Evolutionary conservation across 352 stramenopile species (phyloP).

Genomic region (Phytophthora tentaculata): DNA sequence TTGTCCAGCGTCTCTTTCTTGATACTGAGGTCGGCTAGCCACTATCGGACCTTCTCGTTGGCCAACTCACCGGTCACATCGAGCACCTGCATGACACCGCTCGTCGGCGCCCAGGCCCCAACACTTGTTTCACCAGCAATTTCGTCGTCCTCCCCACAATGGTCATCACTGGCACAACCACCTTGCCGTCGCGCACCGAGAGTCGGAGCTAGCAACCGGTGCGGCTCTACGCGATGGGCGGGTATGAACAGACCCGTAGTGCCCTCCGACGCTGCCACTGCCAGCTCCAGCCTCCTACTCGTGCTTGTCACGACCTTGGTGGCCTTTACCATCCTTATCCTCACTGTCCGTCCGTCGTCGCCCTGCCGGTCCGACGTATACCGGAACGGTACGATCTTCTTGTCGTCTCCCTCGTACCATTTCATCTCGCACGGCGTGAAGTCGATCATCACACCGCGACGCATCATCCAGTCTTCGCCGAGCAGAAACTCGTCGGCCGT

Average conservation of each 20-base stretch:
- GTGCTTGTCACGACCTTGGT: not conserved
- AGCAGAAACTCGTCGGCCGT: not conserved
- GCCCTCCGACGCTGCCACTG: slow-evolving; percentile 1
- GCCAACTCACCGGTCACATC: not conserved
- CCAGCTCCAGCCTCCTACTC: not conserved
- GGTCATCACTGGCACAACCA: not conserved
- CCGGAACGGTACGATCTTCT: slow-evolving; percentile 4
- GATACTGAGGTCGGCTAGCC: not conserved
- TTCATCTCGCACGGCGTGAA: slow-evolving; percentile 15
- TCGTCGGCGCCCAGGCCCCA: not conserved
- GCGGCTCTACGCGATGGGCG: not conserved
- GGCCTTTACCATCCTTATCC: not conserved
- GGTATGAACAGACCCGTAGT: slow-evolving; percentile 2
- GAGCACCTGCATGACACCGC: not conserved
- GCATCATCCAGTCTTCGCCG: slow-evolving; percentile 7
- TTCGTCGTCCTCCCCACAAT: not conserved
- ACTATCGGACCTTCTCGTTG: not conserved
- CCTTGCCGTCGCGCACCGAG: not conserved
- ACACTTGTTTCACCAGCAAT: not conserved
- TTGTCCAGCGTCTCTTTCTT: not conserved
- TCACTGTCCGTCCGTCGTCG: not conserved
- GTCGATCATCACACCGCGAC: slow-evolving; percentile 8
- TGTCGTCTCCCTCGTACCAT: not conserved
- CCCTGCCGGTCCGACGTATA: not conserved
- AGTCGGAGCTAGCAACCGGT: not conserved